Evolutionary conservation across 805 yeast genomes (phyloP), one percentile per base, ranked within the genome.

Genomic region (Lachancea fermentati): DNA sequence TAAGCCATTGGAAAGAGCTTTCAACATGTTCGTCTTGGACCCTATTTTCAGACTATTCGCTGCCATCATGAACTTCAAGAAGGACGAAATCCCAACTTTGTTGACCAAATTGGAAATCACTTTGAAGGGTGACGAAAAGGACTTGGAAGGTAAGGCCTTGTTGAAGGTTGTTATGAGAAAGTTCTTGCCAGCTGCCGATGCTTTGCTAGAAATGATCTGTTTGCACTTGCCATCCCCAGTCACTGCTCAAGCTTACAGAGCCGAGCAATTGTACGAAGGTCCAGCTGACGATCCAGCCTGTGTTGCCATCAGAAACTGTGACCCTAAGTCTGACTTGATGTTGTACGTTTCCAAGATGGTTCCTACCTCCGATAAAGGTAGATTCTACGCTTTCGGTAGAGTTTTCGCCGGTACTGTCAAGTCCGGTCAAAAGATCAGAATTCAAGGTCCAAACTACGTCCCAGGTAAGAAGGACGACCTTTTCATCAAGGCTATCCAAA

Each of bases 341-440:
- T 81, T 91, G 68, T 91, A 91, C 88, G 93, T 91, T 67, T 93
- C 97, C 75, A 91, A 91, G 96, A 91, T 91, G 98, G 97, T 91
- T 60, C 98, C 98, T 75, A 91, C 98, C 70, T 91, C 97, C 62
- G 98, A 91, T 75, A 93, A 91, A 81, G 98, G 98, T 82, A 88
- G 98, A 79, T 91, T 91, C 95, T 91, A 88, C 84, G 98, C 98
- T 68, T 93, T 91, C 78, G 98, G 98, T 75, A 93, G 98, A 81
- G 97, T 91, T 70, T 91, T 91, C 79, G 85, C 97, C 62, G 98
- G 98, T 88, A 91, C 97, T 66, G 97, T 93, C 66, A 85, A 75
- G 72, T 86, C 96, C 63, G 98, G 98, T 76, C 87, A 83, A 81
- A 91, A 91, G 86, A 96, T 91, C 67, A 86, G 98, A 79, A 91